Base-by-base conservation (phyloP, 2,329 filamentous ascomycete species). In the Neofusicoccum parvum region DNA sequence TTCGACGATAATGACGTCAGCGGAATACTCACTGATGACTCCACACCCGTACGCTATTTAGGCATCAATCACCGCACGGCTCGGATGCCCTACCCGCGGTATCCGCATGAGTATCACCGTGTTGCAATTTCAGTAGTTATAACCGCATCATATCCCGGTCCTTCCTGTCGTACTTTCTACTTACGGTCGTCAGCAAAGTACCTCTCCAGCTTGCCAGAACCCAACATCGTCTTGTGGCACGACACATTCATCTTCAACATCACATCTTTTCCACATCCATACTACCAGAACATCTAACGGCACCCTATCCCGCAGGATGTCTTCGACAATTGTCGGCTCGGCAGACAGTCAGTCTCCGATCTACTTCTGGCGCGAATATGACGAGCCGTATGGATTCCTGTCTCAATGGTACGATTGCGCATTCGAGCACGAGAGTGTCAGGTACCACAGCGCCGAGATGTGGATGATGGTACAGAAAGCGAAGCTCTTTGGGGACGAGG, bases 371-470 rank as follows among this genome's bases (percentile, higher is more conserved):
- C 71, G 73, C 48, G 72, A 74, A 51, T 79, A 78, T 14, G 80
- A 86, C 65, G 69, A 76, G 0, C 72, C 76, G 2, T 78, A 82
- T 37, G 86, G 86, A 46, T 88, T 82, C 75, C 80, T 90, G n/a
- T 87, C 83, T 0, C 87, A 90, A 75, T 90, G 87, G 87, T 87
- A 86, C 71, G 70, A 76, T 59, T 81, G 78, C 17, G 75, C 80
- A 2, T 90, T 88, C 70, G 51, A 70, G 1, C 69, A 68, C 17
- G 76, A 72, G 43, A 71, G 75, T 51, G 67, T 73, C 63, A 75
- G 65, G 58, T 82, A 81, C 67, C 67, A 68, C 3, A 78, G 75
- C 1, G 75, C 79, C 14, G 80, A 82, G 69, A 80, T 80, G 79
- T 82, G 78, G 78, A 82, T 82, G 80, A 82, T 82, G 80, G 74